A percentile compares a stretch with the other conserved stretches of the same genome.
These are phyloP conservation scores for Leccinum pseudoinsigne DNA, from an alignment of 1,284 basidiomycete genomes.

Conservation along the genomic window DNA sequence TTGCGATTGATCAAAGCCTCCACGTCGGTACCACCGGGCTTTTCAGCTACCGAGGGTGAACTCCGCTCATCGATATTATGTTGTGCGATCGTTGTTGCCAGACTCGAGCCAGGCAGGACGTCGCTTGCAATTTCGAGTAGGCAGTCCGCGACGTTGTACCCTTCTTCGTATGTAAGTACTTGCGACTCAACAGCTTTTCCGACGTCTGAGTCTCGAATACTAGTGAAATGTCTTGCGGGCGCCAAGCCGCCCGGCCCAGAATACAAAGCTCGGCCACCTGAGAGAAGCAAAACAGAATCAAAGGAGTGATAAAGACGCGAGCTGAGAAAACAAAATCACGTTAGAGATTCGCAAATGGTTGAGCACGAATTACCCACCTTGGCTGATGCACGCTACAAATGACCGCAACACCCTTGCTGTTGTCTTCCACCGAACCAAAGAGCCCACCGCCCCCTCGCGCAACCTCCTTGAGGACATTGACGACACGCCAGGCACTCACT, in stretches of 20 bases:
- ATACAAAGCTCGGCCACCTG: conserved; percentile 80
- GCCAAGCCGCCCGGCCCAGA: conserved; percentile 71
- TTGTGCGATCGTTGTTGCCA: conserved; percentile 2
- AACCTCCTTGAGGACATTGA: conserved; percentile 72
- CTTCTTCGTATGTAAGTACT: conserved; percentile 51
- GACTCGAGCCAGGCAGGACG: conserved; percentile 47
- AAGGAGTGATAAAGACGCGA: conserved; percentile 86
- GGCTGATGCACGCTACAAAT: conserved; percentile 90
- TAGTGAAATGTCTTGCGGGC: conserved; percentile 65
- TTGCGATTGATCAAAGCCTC: conserved; percentile 23
- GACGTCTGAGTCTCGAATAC: conserved; percentile 35
- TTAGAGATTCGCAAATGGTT: not conserved
- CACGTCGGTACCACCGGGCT: conserved; percentile 18
- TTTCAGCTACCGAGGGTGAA: conserved; percentile 14
- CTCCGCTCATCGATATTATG: conserved; percentile 21
- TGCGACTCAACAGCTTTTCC: conserved; percentile 36
- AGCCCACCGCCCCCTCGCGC: conserved; percentile 54
- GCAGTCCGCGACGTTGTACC: conserved; percentile 90
- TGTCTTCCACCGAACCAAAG: conserved; percentile 21
- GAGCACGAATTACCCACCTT: conserved; percentile 42
- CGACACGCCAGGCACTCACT: conserved; percentile 80
- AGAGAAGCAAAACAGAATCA: conserved; percentile 77
- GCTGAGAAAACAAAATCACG: conserved; percentile 33
- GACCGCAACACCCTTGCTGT: conserved; percentile 49
- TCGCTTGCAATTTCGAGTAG: conserved; percentile 83